Evolutionary conservation across 2,329 filamentous ascomycete genomes (phyloP).

Genomic region (Fusarium sp.): DNA sequence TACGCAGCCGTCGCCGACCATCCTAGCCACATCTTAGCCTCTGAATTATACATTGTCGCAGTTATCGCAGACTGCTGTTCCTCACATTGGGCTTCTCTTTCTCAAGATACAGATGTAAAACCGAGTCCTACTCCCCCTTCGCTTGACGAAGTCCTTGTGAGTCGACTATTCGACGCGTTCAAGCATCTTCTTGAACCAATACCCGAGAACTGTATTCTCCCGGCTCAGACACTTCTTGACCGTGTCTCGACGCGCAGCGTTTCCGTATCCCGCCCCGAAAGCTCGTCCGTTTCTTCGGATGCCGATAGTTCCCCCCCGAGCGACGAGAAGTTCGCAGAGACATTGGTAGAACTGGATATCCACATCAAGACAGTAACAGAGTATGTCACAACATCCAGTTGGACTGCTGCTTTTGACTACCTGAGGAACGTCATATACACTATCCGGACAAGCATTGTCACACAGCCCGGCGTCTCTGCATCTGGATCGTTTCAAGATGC

Average conservation of each 20-base stretch:
- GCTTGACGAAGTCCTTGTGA: constrained; percentile 65
- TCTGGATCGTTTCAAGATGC: constrained; percentile 60
- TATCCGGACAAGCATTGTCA: constrained; percentile 60
- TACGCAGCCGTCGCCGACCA: constrained; percentile 66
- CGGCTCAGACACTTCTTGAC: constrained; percentile 69
- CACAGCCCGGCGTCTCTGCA: constrained; percentile 55
- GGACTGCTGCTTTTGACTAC: constrained; percentile 71
- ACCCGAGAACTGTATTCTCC: constrained; percentile 68
- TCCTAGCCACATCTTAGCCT: constrained; percentile 71
- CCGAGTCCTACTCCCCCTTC: constrained; percentile 51
- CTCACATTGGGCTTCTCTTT: constrained; percentile 68
- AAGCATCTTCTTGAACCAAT: constrained; percentile 71
- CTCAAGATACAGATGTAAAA: constrained; percentile 46
- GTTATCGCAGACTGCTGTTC: constrained; percentile 75
- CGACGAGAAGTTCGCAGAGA: constrained; percentile 51
- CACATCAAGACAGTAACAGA: constrained; percentile 70
- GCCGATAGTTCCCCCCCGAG: constrained; percentile 33
- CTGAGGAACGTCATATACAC: constrained; percentile 66
- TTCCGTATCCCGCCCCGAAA: constrained; percentile 52
- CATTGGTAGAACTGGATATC: constrained; percentile 64
- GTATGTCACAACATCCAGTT: constrained; percentile 75
- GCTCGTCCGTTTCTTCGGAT: constrained; percentile 34
- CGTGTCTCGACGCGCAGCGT: constrained; percentile 59
- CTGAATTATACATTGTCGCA: constrained; percentile 74
- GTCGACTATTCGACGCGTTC: constrained; percentile 67